Conservation (phyloP, 345 rosid species). For the Hibiscus mutabilis region DNA sequence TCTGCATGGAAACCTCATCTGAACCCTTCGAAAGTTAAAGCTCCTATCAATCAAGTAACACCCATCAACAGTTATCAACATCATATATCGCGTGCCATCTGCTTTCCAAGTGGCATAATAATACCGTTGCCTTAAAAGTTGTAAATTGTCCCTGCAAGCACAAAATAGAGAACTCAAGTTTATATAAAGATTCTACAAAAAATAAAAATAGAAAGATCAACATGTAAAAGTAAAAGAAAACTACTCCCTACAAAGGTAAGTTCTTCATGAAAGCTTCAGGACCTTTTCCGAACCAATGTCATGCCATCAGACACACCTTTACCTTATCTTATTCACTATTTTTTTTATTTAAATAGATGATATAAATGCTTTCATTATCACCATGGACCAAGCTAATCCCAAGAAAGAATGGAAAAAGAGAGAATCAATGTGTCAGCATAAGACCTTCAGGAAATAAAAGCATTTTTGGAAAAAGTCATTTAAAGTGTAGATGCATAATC, state of each 20-base stretch:
- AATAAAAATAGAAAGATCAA: neutral
- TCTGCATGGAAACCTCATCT: conserved; percentile 92
- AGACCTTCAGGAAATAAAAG: neutral
- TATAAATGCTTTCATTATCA: neutral
- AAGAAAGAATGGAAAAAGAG: neutral
- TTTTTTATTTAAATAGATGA: neutral
- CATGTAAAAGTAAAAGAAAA: neutral
- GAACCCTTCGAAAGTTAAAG: conserved; percentile 87
- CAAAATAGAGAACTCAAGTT: conserved; percentile 5
- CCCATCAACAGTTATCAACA: conserved; percentile 85
- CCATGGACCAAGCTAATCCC: neutral
- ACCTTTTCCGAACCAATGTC: neutral
- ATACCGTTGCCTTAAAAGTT: conserved; percentile 81
- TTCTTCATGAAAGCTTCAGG: neutral
- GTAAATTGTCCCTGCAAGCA: conserved; percentile 79
- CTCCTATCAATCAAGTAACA: conserved; percentile 84
- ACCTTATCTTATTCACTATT: neutral
- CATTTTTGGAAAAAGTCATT: neutral
- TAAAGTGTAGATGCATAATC: neutral
- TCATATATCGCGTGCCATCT: conserved; percentile 97
- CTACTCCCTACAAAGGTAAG: neutral
- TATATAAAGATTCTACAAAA: neutral
- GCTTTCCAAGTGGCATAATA: conserved; percentile 99
- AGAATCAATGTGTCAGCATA: neutral
- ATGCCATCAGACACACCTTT: neutral